Evolutionary conservation across 176 grass and related monocot species (phyloP), one percentile per base, ranked within the genome.

Genomic region (Oryza officinalis): DNA sequence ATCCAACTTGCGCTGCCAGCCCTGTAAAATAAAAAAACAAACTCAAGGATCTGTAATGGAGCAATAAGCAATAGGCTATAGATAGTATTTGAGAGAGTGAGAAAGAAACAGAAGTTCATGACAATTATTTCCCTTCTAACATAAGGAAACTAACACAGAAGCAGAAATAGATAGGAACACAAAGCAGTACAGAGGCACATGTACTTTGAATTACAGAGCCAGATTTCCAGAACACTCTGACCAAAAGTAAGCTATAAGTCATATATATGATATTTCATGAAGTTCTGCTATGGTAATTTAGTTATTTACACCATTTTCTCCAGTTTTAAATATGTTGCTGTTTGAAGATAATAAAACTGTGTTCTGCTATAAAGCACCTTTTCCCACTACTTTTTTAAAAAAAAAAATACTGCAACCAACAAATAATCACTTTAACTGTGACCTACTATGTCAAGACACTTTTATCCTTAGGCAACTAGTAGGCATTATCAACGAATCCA

Each of bases 1-100:
- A 91, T 99, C 97, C 83, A 99, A 66, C 71, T 99, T 99, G 69
- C 93, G 91, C 83, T 99, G 97, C 97, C 97, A 99, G 61, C 97
- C 93, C 97, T 99, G 71, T 64, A 74, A 86, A 85, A 47, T 32
- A 38, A 38, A 41, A 17, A 63, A 27, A 72, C 4, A 57, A 67
- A 82, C 26, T 61, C 45, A 78, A 72, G 17, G 61, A 60, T 47
- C 13, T 27, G 8, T 45, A 63, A 76, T 40, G 47, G 14, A 81
- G 75, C 31, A 69, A 12, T 14, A 25, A 47, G 57, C 20, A 22
- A n/a, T n/a, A 60, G 3, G 2, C 32, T 63, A 78, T 2, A 8
- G 37, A 61, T 50, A 59, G 25, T 85, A 68, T 28, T 76, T 10
- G 10, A 41, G 52, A 22, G 20, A 57, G 6, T 22, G 27, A 7